Evolutionary conservation across 768 basidiomycete genomes (phyloP).

Genomic region (Exidia glandulosa): DNA sequence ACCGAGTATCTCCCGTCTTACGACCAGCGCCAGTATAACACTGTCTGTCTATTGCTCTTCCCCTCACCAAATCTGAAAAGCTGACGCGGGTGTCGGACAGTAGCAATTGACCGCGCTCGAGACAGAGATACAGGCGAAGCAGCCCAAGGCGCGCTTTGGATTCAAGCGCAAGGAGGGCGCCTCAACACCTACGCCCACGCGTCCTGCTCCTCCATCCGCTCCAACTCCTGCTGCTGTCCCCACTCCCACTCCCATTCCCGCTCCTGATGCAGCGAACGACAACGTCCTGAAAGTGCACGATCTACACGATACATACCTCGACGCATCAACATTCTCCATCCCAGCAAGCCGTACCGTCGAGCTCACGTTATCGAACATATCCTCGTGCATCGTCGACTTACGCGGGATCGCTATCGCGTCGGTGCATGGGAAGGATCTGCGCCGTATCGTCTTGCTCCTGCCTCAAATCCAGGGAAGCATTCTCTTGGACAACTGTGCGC

Average conservation of each 20-base stretch:
- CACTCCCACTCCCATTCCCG: no score
- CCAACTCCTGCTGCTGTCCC: background rate
- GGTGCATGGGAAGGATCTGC: slow-evolving; percentile 52
- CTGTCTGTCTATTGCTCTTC: slow-evolving; percentile 29
- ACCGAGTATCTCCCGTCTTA: slow-evolving; percentile 56
- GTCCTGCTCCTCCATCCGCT: slow-evolving; percentile 3
- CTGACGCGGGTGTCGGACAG: background rate
- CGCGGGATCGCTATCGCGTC: slow-evolving; percentile 33
- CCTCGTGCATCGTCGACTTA: slow-evolving; percentile 61
- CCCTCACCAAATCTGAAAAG: background rate
- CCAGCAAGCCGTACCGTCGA: slow-evolving; percentile 32
- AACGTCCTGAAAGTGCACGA: background rate
- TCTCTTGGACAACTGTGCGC: slow-evolving; percentile 50
- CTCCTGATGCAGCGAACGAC: background rate
- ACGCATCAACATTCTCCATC: slow-evolving; percentile 4
- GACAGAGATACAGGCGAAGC: slow-evolving; percentile 38
- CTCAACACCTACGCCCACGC: slow-evolving; percentile 8
- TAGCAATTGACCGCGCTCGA: slow-evolving; percentile 64
- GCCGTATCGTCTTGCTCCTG: slow-evolving; percentile 51
- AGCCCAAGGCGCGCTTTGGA: slow-evolving; percentile 54
- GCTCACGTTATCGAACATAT: slow-evolving; percentile 33
- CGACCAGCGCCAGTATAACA: slow-evolving; percentile 63
- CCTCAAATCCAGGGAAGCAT: slow-evolving; percentile 61
- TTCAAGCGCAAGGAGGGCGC: slow-evolving; percentile 42
- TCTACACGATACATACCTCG: background rate